Evolutionary conservation across 2,329 filamentous ascomycete species (phyloP).

Genomic region (Ilyonectria destructans): DNA sequence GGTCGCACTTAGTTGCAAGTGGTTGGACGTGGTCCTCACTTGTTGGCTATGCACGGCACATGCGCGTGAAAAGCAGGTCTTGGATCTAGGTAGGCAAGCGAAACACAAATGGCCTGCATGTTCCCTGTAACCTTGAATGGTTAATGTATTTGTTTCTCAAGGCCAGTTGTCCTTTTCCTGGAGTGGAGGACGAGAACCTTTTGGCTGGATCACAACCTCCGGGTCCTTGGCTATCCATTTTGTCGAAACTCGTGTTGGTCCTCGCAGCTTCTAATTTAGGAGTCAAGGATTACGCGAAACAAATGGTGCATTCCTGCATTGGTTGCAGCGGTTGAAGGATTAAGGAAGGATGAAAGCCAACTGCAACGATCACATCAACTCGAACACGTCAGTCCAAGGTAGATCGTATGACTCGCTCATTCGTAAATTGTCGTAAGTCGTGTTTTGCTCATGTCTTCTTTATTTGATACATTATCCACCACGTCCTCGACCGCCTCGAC

Average conservation of each 20-base stretch:
- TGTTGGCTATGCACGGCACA: conserved; percentile 16
- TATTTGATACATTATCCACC: conserved; percentile 43
- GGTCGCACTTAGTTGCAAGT: conserved; percentile 42
- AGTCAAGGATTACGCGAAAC: conserved; percentile 24
- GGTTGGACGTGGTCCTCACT: conserved; percentile 26
- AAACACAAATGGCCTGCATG: conserved; percentile 14
- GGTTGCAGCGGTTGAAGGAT: conserved; percentile 13
- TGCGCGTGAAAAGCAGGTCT: conserved; percentile 21
- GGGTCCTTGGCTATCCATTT: conserved; percentile 17
- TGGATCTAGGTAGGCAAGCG: conserved; percentile 5
- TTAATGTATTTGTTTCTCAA: not conserved
- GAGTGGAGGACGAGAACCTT: not conserved
- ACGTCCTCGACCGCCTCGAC: conserved; percentile 48
- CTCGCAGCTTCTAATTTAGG: conserved; percentile 20
- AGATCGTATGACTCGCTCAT: conserved; percentile 14
- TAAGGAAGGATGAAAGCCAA: conserved; percentile 9
- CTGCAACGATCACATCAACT: not conserved
- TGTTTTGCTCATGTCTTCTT: conserved; percentile 29
- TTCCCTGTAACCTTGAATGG: conserved; percentile 16
- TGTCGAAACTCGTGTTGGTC: conserved; percentile 2
- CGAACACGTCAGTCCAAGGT: conserved; percentile 13
- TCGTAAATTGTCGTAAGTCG: conserved; percentile 32
- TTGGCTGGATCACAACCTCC: conserved; percentile 6
- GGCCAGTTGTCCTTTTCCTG: conserved; percentile 16
- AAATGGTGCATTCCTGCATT: conserved; percentile 8